Evolutionary conservation across 2,329 filamentous ascomycete species (phyloP).

Genomic region (Cladophialophora carrionii): DNA sequence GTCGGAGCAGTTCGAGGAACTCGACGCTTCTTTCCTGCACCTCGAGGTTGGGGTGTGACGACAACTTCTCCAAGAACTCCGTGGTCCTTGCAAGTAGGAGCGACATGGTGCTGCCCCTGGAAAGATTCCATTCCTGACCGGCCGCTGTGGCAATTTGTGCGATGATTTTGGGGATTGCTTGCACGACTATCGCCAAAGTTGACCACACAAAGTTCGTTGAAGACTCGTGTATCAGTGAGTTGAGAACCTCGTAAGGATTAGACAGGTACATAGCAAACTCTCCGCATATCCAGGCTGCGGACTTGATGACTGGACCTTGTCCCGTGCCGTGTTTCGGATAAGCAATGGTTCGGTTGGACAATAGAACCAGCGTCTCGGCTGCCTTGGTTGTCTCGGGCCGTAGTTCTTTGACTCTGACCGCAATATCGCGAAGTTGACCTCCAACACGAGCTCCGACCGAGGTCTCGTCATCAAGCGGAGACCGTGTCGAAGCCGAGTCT

Average conservation of each 20-base stretch:
- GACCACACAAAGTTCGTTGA: slow-evolving; percentile 63
- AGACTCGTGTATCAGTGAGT: slow-evolving; percentile 70
- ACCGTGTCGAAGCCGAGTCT: slow-evolving; percentile 23
- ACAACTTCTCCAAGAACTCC: slow-evolving; percentile 77
- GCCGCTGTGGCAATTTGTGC: slow-evolving; percentile 69
- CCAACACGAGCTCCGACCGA: slow-evolving; percentile 62
- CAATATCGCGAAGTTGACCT: slow-evolving; percentile 82
- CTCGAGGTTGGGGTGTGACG: slow-evolving; percentile 82
- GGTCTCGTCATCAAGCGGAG: slow-evolving; percentile 33
- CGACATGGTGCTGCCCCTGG: slow-evolving; percentile 72
- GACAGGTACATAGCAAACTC: slow-evolving; percentile 79
- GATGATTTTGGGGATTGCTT: slow-evolving; percentile 85
- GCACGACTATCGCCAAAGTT: slow-evolving; percentile 76
- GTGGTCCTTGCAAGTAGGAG: slow-evolving; percentile 81
- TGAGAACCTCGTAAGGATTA: slow-evolving; percentile 71
- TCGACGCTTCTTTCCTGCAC: slow-evolving; percentile 94
- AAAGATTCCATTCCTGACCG: slow-evolving; percentile 68
- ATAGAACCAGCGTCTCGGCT: slow-evolving; percentile 71
- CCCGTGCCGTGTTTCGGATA: slow-evolving; percentile 57
- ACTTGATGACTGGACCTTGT: slow-evolving; percentile 68
- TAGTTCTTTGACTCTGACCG: slow-evolving; percentile 86
- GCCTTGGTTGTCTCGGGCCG: slow-evolving; percentile 78
- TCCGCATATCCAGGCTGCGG: slow-evolving; percentile 82
- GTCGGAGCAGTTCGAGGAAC: slow-evolving; percentile 83
- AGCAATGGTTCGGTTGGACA: slow-evolving; percentile 62